Percentiles rank a stretch among this genome's conserved stretches.
These are phyloP conservation scores for Nigrospora oryzae DNA, from an alignment of 2,329 filamentous ascomycete species.

Conservation along the genomic window DNA sequence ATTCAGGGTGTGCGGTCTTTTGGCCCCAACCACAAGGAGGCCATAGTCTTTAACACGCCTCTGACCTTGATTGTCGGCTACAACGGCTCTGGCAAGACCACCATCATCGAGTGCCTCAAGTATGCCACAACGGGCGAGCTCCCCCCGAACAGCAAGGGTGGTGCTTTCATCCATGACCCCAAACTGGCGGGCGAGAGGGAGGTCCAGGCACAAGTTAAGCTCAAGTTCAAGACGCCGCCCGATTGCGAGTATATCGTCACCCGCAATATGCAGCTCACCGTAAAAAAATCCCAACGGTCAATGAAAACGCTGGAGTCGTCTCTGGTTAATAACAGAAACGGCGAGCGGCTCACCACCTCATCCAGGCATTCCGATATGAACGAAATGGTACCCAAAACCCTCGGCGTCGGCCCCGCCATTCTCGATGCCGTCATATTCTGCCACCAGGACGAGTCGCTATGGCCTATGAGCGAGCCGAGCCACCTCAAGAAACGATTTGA, in stretches of 20 bases:
- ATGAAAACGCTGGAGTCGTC: slow-evolving; percentile 77
- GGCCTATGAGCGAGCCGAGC: slow-evolving; percentile 86
- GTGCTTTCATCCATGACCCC: slow-evolving; percentile 96
- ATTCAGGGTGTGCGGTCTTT: slow-evolving; percentile 84
- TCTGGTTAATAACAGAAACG: slow-evolving; percentile 66
- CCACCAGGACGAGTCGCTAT: slow-evolving; percentile 94
- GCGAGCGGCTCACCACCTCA: slow-evolving; percentile 72
- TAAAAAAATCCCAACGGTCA: slow-evolving; percentile 69
- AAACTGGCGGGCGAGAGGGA: slow-evolving; percentile 84
- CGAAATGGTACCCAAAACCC: slow-evolving; percentile 70
- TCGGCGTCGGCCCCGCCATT: slow-evolving; percentile 85
- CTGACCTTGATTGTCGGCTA: slow-evolving; percentile 94
- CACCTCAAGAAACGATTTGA: slow-evolving; percentile 91
- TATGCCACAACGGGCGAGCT: slow-evolving; percentile 94
- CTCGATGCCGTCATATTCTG: slow-evolving; percentile 96
- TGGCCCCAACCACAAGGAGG: slow-evolving; percentile 63
- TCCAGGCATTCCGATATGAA: slow-evolving; percentile 76
- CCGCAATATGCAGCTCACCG: slow-evolving; percentile 74
- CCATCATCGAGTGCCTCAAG: slow-evolving; percentile 97
- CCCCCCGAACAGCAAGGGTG: slow-evolving; percentile 82
- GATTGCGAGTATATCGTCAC: slow-evolving; percentile 75
- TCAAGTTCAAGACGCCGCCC: slow-evolving; percentile 74
- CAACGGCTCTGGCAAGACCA: slow-evolving; percentile 97
- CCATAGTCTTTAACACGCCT: slow-evolving; percentile 81
- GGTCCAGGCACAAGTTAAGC: slow-evolving; percentile 82